These are phyloP conservation scores for Apiospora marii DNA, from an alignment of 2,329 filamentous ascomycete species.

Conservation along the genomic window DNA sequence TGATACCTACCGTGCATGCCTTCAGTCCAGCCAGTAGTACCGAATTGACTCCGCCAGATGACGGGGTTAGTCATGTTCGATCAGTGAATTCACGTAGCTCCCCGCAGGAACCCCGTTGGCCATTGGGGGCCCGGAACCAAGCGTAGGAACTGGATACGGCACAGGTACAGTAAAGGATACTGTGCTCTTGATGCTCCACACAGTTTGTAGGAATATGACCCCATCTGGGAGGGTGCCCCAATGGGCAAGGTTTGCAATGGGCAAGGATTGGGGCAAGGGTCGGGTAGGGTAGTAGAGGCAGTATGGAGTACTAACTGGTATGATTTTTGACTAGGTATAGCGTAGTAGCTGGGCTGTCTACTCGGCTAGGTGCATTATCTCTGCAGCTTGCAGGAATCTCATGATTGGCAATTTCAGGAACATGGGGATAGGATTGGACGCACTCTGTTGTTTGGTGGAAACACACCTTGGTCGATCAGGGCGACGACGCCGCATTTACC, in stretches of 20 bases:
- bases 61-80: background rate
- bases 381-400: background rate
- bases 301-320: background rate
- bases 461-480: constrained; percentile 4
- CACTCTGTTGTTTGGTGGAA: background rate
- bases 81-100: background rate
- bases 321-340: background rate
- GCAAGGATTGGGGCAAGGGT: background rate
- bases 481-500: background rate
- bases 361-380: background rate
- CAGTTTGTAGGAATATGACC: background rate
- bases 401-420: constrained; percentile 17
- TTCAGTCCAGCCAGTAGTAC: background rate
- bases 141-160: background rate
- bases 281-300: background rate
- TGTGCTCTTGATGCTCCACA: constrained; percentile 10
- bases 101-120: background rate
- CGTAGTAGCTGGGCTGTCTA: background rate
- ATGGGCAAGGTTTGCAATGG: background rate
- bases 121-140: background rate
- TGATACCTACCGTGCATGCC: background rate
- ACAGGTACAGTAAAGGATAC: constrained; percentile 13
- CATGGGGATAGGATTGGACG: background rate
- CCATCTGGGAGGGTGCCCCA: background rate
- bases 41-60: background rate